Evolutionary conservation across 345 rosid genomes (phyloP), one percentile per base, ranked within the genome.

Genomic region (Citrus trifoliata): DNA sequence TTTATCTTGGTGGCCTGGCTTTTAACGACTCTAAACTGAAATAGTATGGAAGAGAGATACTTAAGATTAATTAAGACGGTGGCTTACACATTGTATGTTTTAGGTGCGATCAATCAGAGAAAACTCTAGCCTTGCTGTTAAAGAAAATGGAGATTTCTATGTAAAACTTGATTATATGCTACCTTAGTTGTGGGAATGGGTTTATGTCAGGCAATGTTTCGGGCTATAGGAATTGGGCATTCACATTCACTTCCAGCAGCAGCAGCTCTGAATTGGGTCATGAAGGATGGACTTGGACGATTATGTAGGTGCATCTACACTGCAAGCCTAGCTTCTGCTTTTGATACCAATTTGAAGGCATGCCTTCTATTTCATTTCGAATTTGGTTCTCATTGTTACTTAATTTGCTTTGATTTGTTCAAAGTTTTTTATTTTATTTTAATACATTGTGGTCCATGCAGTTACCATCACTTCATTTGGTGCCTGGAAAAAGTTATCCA

Each of bases 321-420:
- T 33, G 97, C 98, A 68, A 93, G 89, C 81, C 83, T 91, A 66
- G 92, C 98, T 42, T 90, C 96, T 70, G 93, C 97, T 42, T 95
- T 95, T 77, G 98, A 93, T 74, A 91, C 97, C 51, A 95, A 95
- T 85, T 86, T 95, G 81, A 95, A 95, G 98, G 98, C 91, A 74
- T 28, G 79, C 28, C 2, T 55, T 63, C 16, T 19, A 35, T 37
- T 79, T 21, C 21, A 35, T 12, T 61, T 55, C 9, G 5, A 13
- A 67, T 24, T 71, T 40, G 25, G 63, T 14, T 38, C 42, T 58
- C 46, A 12, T 24, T 24, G 10, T 24, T 51, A 22, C 56, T 6
- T 75, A 0, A 79, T 28, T 10, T 61, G 33, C 19, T 38, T 33
- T 64, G 66, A 38, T 68, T 79, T 46, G 7, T 71, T 61, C 24